phyloP scores from a whole-genome alignment of 1,284 basidiomycete genomes.

The Schizophyllum commune region DNA sequence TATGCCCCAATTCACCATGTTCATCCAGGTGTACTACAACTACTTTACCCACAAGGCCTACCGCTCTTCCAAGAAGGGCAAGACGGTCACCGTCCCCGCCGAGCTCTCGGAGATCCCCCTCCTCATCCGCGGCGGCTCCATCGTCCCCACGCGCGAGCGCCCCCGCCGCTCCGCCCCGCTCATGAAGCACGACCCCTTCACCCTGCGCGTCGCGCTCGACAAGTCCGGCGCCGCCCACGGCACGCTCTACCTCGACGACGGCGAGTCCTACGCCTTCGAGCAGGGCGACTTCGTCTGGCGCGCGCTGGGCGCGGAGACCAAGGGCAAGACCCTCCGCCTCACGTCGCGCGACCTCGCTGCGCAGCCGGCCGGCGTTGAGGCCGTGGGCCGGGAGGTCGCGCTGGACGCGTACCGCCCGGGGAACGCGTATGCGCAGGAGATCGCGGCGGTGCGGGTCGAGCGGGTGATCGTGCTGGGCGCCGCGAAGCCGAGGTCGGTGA shows the following conservation, averaged over 20 bases:
- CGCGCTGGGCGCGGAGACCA: conserved; percentile 51
- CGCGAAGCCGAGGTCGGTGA: conserved; percentile 55
- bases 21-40: conserved; percentile 84
- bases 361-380: not conserved
- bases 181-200: conserved; percentile 92
- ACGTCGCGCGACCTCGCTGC: conserved; percentile 48
- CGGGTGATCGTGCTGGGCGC: conserved; percentile 72
- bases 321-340: conserved; percentile 39
- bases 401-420: conserved; percentile 38
- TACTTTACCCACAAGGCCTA: conserved; percentile 74
- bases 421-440: conserved; percentile 65
- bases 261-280: conserved; percentile 76
- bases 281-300: conserved; percentile 82
- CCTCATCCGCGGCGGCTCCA: conserved; percentile 88
- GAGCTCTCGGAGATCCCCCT: conserved; percentile 79
- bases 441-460: conserved; percentile 71
- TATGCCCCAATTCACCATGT: conserved; percentile 1
- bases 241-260: conserved; percentile 94
- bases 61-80: conserved; percentile 55
- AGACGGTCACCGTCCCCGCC: conserved; percentile 67
- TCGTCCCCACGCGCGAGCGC: conserved; percentile 82
- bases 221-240: conserved; percentile 63
- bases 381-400: conserved; percentile 21
- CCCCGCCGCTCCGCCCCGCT: conserved; percentile 80
- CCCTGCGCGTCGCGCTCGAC: conserved; percentile 78